Conservation (phyloP, 2,329 filamentous ascomycete genomes). For the Dactylellina drechsleri region DNA sequence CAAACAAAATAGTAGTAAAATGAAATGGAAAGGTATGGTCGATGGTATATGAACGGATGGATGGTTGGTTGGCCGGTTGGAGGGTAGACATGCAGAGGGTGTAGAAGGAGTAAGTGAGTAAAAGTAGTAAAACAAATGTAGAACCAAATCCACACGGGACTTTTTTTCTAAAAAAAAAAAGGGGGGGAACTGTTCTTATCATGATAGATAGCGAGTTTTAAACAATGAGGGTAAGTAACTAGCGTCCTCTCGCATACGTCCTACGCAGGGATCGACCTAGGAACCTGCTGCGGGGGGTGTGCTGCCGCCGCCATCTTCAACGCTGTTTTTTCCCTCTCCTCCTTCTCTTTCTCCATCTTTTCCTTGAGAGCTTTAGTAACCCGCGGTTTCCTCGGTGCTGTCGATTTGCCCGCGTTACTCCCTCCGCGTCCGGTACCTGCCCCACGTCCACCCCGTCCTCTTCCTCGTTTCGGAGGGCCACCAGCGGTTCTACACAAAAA, state of each 20-base stretch:
- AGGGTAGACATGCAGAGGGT: no score
- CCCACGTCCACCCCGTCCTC: constrained; percentile 62
- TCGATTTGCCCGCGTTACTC: constrained; percentile 61
- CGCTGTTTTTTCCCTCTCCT: constrained; percentile 70
- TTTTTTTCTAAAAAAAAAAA: no score
- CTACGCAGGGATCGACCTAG: constrained; percentile 25
- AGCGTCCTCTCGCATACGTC: neutral
- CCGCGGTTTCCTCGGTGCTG: constrained; percentile 79
- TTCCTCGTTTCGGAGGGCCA: constrained; percentile 69
- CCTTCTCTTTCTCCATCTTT: constrained; percentile 81
- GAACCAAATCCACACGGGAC: no score
- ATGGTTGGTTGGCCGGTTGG: no score
- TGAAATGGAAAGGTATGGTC: no score
- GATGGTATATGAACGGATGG: no score
- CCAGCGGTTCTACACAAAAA: constrained; percentile 74
- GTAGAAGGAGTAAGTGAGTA: no score
- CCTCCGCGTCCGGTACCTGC: constrained; percentile 66
- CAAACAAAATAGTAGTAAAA: neutral
- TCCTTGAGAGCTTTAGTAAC: constrained; percentile 87
- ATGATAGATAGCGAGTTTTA: no score
- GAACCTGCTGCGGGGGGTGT: constrained; percentile 14
- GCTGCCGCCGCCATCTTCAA: constrained; percentile 69
- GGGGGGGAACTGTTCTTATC: no score
- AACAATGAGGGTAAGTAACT: no score
- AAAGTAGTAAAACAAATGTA: no score